A percentile compares a stretch with the other conserved stretches of the same genome.
These are phyloP conservation scores for Candida insectorum DNA, from an alignment of 805 yeast genomes.

Conservation along the genomic window DNA sequence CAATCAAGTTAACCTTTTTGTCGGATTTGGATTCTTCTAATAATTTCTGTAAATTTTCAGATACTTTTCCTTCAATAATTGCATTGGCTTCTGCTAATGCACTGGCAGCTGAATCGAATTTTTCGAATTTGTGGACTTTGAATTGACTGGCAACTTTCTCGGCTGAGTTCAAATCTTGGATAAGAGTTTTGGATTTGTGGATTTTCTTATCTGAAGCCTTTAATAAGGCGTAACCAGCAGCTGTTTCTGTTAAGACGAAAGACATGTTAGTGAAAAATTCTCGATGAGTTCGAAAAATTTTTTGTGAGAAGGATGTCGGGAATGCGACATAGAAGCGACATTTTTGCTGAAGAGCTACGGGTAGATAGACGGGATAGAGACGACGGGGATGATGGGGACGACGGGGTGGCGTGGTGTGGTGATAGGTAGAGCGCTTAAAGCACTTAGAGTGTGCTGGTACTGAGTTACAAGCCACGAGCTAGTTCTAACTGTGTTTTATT, in stretches of 20 bases:
- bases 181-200: slow-evolving; percentile 73
- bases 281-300: neutral
- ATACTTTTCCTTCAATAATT: slow-evolving; percentile 89
- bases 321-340: too few relatives aligned
- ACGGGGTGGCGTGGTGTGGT: too few relatives aligned
- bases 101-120: slow-evolving; percentile 89
- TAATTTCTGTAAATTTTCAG: slow-evolving; percentile 73
- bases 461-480: too few relatives aligned
- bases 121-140: slow-evolving; percentile 93
- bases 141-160: slow-evolving; percentile 86
- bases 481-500: too few relatives aligned
- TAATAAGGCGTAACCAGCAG: slow-evolving; percentile 97
- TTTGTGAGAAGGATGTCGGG: too few relatives aligned
- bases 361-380: too few relatives aligned
- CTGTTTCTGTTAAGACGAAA: slow-evolving; percentile 91
- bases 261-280: slow-evolving; percentile 47
- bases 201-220: slow-evolving; percentile 98
- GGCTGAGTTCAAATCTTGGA: slow-evolving; percentile 75
- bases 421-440: too few relatives aligned
- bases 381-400: too few relatives aligned
- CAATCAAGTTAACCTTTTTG: slow-evolving; percentile 84
- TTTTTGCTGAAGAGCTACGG: too few relatives aligned
- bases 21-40: slow-evolving; percentile 73
- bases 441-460: too few relatives aligned
- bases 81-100: slow-evolving; percentile 95